Base-by-base conservation (phyloP, 1,139 yeast species). In the Debaryomycetaceae sp. region DNA sequence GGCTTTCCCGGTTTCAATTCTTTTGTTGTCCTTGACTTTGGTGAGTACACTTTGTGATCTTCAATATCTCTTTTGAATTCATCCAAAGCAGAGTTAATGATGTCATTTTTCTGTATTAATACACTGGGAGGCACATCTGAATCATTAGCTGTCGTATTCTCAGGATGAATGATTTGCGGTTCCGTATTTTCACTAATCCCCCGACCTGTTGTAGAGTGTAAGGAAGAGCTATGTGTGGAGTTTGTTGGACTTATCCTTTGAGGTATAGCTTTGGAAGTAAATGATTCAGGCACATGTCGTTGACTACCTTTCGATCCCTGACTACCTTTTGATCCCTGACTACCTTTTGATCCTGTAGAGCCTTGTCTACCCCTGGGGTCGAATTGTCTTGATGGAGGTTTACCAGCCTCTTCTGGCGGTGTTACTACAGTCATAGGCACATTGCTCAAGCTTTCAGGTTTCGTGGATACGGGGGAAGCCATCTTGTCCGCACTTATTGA, bases 21-120 rank as follows among this genome's bases (percentile, higher is more conserved):
- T 8, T 27, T 27, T 2, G 11, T 27, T 17, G 49, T 41, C 13
- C 46, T 44, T 20, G 52, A 37, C 14, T 53, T 46, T 2, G 62
- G 57, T 20, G 50, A 51, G 38, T 49, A 51, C 27, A 53, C 50
- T 42, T 59, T 63, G 40, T 60, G 64, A 34, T 49, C 54, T 30
- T 60, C 59, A 7, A 67, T 53, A 41, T 71, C 76, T 34, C 58
- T 51, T 41, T 56, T 66, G 45, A 70, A 62, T 6, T 56, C 66
- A 36, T 60, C 60, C 40, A 71, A 62, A 5, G 70, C 69, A 4
- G 58, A 47, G 1, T 27, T 27, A 70, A 61, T 36, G 70, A 55
- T 42, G 66, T 54, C 36, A 57, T 43, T 36, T 49, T 47, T 46
- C 45, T 36, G 24, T 7, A 27, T 4, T 11, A 27, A 27, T 7